Evolutionary conservation across 83 land plant genomes (phyloP), one percentile per base, ranked within the genome.

Genomic region (Thuja plicata): DNA sequence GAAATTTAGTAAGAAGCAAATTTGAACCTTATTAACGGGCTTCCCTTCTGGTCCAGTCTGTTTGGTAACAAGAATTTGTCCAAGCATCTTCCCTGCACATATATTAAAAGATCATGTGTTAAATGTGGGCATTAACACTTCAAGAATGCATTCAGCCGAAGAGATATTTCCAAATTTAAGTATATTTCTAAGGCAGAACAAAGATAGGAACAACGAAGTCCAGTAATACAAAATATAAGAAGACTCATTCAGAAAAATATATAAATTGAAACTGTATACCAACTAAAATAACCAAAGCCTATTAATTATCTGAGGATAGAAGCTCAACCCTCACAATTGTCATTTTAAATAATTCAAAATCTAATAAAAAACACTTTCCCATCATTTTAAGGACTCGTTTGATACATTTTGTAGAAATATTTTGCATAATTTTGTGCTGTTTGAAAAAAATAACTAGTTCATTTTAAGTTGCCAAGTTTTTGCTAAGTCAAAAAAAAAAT

Each of bases 41-140:
- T 98, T 98, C 30, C 99, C 99, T 89, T 95, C 96, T 10, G 99
- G 95, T 77, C 99, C 99, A 90, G 98, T 97, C 89, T 98, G 99
- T 90, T 96, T 98, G 55, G 99, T 98, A 54, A 98, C 97, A 90
- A 98, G 96, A 76, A 96, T 92, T 89, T 98, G 99, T 35, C 99
- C 99, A 88, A 98, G 96, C 99, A 98, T 98, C 91, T 98, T 97
- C 30, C 93, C 99, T 98, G 96, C 40, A 89, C 27, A 60, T 27
- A 40, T 62, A 62, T 62, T 27, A 86, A 62, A 34, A 86, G 27
- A 48, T 46, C 19, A 21, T n/a, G 16, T 3, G 21, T 41, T 86
- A 38, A 87, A 46, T 21, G 27, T 38, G n/a, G 60, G 30, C 37
- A 35, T 15, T 27, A 77, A 79, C 21, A 15, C 34, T 88, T 87